A percentile compares a stretch with the other conserved stretches of the same genome.
These are phyloP conservation scores for Nectriaceae sp. DNA, from an alignment of 2,329 filamentous ascomycete genomes.

Conservation along the genomic window DNA sequence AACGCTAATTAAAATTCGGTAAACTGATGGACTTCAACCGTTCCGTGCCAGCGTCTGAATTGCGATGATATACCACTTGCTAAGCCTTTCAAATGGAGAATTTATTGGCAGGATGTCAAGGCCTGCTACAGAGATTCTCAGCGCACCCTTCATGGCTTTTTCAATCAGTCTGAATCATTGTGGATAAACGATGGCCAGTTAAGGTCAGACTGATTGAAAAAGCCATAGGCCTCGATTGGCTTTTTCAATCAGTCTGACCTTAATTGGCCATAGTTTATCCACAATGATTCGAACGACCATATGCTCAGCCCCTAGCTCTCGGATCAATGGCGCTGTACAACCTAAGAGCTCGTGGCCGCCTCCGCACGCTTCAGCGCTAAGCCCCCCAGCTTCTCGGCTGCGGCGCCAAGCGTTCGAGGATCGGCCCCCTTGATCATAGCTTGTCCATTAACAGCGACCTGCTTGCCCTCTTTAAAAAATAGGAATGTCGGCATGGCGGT, in stretches of 20 bases:
- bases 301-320: too few species aligned
- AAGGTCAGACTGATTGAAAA: too few species aligned
- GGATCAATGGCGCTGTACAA: background rate
- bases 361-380: conserved; percentile 36
- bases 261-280: background rate
- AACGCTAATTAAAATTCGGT: too few species aligned
- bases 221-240: too few species aligned
- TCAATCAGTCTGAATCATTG: too few species aligned
- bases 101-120: background rate
- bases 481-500: conserved; percentile 94
- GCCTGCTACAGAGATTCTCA: background rate
- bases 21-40: too few species aligned
- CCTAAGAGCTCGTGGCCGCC: conserved; percentile 9
- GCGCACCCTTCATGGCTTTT: background rate
- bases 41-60: background rate
- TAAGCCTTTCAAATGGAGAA: background rate
- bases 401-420: conserved; percentile 30
- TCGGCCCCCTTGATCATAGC: conserved; percentile 38
- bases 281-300: background rate
- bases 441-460: conserved; percentile 33
- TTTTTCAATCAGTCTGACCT: background rate
- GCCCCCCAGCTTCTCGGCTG: conserved; percentile 39
- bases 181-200: too few species aligned
- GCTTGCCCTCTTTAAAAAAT: conserved; percentile 69
- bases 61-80: background rate